Conservation (phyloP, 2,329 filamentous ascomycete genomes). For the Mollisia scopiformis region DNA sequence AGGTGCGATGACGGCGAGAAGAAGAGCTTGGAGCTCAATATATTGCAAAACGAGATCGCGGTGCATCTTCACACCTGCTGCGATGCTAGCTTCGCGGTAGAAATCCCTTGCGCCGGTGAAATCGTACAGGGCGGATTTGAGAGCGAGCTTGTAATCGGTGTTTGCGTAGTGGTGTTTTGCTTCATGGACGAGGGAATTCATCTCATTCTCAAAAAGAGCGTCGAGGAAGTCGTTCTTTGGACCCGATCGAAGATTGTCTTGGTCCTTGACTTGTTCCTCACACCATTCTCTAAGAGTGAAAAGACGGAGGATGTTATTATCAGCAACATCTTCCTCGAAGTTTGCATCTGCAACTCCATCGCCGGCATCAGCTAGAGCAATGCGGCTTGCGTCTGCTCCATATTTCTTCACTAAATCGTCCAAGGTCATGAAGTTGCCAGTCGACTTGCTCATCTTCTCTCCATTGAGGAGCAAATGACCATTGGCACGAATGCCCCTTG, state of each 20-base stretch:
- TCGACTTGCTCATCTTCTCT: conserved; percentile 98
- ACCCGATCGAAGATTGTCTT: conserved; percentile 74
- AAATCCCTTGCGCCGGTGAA: conserved; percentile 86
- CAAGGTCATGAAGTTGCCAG: conserved; percentile 95
- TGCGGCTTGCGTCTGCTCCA: conserved; percentile 88
- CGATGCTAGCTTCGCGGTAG: conserved; percentile 82
- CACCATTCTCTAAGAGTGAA: conserved; percentile 87
- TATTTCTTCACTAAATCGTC: conserved; percentile 87
- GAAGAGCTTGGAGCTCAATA: conserved; percentile 82
- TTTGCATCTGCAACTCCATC: conserved; percentile 96
- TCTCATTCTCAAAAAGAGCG: conserved; percentile 88
- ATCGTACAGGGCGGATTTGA: conserved; percentile 88
- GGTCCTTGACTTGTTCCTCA: conserved; percentile 78
- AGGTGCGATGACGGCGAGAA: conserved; percentile 83
- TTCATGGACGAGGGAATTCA: conserved; percentile 82
- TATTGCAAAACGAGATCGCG: conserved; percentile 77
- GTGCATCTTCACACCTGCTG: conserved; percentile 85
- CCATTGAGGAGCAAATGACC: conserved; percentile 94
- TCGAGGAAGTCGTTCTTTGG: conserved; percentile 81
- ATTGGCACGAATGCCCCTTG: conserved; percentile 81
- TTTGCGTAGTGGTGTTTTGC: conserved; percentile 77
- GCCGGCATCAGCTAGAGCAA: conserved; percentile 91
- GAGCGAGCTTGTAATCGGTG: conserved; percentile 83
- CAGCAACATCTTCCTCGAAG: conserved; percentile 93
- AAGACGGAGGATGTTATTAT: conserved; percentile 86